Base-by-base conservation (phyloP, 306 rosid species). In the Pachyrhizus erosus region DNA sequence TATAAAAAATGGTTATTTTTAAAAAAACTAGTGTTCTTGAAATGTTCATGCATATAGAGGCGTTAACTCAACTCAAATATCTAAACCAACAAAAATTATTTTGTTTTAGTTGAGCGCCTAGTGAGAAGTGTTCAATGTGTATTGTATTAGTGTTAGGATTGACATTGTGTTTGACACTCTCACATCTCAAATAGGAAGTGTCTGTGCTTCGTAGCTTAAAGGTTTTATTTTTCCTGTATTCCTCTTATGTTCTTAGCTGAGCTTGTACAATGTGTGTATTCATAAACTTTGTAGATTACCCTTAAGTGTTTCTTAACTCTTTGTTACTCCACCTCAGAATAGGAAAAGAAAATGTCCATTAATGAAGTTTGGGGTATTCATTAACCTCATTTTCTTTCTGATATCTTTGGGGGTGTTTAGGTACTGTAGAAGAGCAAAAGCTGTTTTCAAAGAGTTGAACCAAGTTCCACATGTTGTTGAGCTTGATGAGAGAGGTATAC, bases 401-500 rank as follows among this genome's bases (percentile, higher is more conserved):
- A 57, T 64, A 79, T 57, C 48, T 5, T 83, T 51, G 77, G 77
- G 70, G 17, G 6, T 77, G 15, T 23, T 64, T 84, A 95, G 99
- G 83, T 95, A 95, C 79, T 95, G 99, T 82, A 87, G 29, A 79
- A 93, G 84, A 87, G 99, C 98, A 15, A 95, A 95, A 85, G 86
- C 89, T 60, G 95, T 91, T 78, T 95, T 95, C 87, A 85, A 93
- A 84, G 93, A 93, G 82, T 85, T 95, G 88, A 84, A 86, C 45
- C 94, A 90, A 86, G 89, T 71, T 20, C 91, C 99, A 9, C 76
- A 86, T 89, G 93, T 95, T 66, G 89, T 95, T 81, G 99, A 95
- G 90, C 97, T 95, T 78, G 96, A 95, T 79, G 94, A 86, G 84
- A 95, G 97, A 88, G 94, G 99, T 94, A 90, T 42, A 23, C 48